Base-by-base conservation (phyloP, 306 rosid genomes). In the Gillenia trifoliata region DNA sequence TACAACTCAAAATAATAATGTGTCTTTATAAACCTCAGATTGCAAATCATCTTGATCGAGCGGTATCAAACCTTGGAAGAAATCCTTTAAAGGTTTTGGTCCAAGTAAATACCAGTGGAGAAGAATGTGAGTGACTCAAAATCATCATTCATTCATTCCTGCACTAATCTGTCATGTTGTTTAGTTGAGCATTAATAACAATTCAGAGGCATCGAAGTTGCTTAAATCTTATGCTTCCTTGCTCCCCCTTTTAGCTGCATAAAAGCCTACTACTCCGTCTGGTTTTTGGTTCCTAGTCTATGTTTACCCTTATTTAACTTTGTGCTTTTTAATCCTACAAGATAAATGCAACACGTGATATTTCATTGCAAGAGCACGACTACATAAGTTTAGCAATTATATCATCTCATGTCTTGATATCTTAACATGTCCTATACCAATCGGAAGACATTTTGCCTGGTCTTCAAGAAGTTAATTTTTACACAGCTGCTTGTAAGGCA, bases 61-160 rank as follows among this genome's bases (percentile, higher is more conserved):
- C 76, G 75, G 89, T 93, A 81, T 87, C 97, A 56, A 86, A 80
- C 74, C 90, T 90, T 36, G 86, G 89, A 76, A 90, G 91, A 80
- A 83, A 85, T 77, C 96, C 91, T 29, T 75, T 93, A 81, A 89
- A 80, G 81, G 87, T 93, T 75, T 72, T 89, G 81, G 89, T 93
- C 71, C 98, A 93, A 88, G 95, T 93, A 69, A 93, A 93, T 82
- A 93, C 97, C 72, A 93, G 98, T 81, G 98, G 98, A 81, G 97
- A 93, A 89, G 86, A 60, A 75, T 90, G 98, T 93, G 80, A 83
- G 98, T 82, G 41, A 66, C 30, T 11, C 8, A 71, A 78, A 72
- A 70, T 71, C 78, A 23, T n/a, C n/a, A n/a, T n/a, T 20, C 45
- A 11, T 31, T 82, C 15, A n/a, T 41, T 65, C 50, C n/a, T 63